phyloP scores from a whole-genome alignment of 257 asterid species.

The Ajuga chamaepitys region DNA sequence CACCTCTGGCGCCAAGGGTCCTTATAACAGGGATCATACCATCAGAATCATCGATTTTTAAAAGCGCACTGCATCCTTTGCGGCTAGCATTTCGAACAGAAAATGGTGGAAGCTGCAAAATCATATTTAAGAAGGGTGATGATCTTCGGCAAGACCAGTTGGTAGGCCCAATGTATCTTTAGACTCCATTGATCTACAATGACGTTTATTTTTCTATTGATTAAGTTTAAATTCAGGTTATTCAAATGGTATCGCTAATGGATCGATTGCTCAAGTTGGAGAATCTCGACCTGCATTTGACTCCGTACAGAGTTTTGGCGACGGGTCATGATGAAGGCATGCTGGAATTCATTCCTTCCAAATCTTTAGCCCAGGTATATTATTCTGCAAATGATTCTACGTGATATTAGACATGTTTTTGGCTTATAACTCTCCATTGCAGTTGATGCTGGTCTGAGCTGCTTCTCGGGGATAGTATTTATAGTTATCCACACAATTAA shows the following conservation, averaged over 20 bases:
- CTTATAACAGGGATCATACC: constrained; percentile 93
- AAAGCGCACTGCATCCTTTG: constrained; percentile 81
- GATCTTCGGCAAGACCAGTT: constrained; percentile 98
- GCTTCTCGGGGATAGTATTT: too few species aligned
- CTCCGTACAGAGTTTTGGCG: constrained; percentile 94
- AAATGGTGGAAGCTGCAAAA: constrained; percentile 83
- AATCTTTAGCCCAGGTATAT: constrained; percentile 88
- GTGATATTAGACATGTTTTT: background rate
- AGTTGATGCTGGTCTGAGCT: background rate
- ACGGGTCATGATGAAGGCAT: constrained; percentile 99
- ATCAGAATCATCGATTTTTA: constrained; percentile 88
- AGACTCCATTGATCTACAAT: background rate
- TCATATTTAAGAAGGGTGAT: constrained; percentile 94
- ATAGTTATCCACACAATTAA: too few species aligned
- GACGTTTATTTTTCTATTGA: constrained; percentile 1
- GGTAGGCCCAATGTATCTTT: constrained; percentile 37
- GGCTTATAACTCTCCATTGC: background rate
- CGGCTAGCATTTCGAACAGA: constrained; percentile 87
- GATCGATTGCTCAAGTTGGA: constrained; percentile 95
- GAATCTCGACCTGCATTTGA: constrained; percentile 90
- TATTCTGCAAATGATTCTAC: background rate
- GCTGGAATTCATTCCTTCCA: constrained; percentile 95
- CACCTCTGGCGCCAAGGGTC: constrained; percentile 82
- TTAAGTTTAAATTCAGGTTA: constrained; percentile 47
- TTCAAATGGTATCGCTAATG: constrained; percentile 96